Evolutionary conservation across 2,329 filamentous ascomycete species (phyloP), one percentile per base, ranked within the genome.

Genomic region (Teratosphaeria gauchensis): DNA sequence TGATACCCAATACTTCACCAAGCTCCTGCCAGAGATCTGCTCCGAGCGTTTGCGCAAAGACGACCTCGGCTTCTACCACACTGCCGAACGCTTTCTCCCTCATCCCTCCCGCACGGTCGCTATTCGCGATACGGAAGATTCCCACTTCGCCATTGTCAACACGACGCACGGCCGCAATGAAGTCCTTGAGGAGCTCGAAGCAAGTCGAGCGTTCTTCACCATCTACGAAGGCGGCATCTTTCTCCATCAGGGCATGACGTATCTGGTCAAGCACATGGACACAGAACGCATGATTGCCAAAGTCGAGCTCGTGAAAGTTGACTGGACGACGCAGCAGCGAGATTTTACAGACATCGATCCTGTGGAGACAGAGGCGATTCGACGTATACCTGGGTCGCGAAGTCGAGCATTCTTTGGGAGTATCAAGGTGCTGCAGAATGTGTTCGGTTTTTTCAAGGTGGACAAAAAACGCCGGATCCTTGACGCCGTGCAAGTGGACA

Each of bases 381-480:
- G 90, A 7, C 82, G 80, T 19, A 89, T 96, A 42, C 77, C 79
- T 0, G 71, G 75, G 64, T 87, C 84, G 0, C 74, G 78, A 3
- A 88, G 82, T 0, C 82, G 84, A 61, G 92, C 92, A 1, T 97
- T 90, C 74, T 92, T 90, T 70, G 94, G 94, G 38, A 78, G 84
- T 0, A 92, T 99, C 70, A 87, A 88, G 66, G 92, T 97, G 68
- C 84, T 87, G 63, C 88, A 92, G 64, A 87, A 89, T 32, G 91
- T 99, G 1, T 97, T 95, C 71, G 94, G 94, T 1, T 99, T 94
- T 77, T 97, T 96, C 81, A 97, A 97, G 71, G 78, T 96, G n/a
- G 92, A 97, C 73, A 88, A 87, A 69, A 87, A 85, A 65, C 84
- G 88, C 1, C 85, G 90, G 1, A 89, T 97, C 59, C 82, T 97